phyloP scores from a whole-genome alignment of 345 rosid genomes.

The Moricandia moricandioides region DNA sequence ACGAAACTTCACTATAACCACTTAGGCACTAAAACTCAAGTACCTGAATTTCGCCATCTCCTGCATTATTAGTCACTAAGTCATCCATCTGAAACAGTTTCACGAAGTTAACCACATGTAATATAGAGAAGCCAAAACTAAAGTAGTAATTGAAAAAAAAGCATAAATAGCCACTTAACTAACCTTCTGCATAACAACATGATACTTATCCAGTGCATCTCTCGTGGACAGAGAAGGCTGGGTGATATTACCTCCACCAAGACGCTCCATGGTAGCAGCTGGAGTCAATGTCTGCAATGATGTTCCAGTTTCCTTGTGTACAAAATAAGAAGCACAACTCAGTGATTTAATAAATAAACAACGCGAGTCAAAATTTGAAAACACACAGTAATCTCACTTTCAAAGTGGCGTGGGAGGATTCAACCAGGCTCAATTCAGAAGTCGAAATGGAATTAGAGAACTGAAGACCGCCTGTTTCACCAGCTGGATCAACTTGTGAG shows the following conservation, averaged over 20 bases:
- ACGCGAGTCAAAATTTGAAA: conserved; percentile 8
- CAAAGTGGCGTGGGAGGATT: conserved; percentile 42
- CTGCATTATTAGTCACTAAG: conserved; percentile 57
- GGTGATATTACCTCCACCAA: conserved; percentile 53
- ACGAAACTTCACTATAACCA: background rate
- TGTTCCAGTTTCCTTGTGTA: conserved; percentile 47
- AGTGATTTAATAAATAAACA: conserved; percentile 8
- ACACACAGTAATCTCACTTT: conserved; percentile 44
- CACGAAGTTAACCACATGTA: conserved; percentile 23
- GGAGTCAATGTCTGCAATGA: conserved; percentile 52
- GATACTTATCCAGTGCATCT: conserved; percentile 90
- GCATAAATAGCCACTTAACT: background rate
- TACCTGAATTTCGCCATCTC: conserved; percentile 92
- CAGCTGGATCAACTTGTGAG: conserved; percentile 50
- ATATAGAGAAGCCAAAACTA: background rate
- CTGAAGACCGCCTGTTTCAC: conserved; percentile 46
- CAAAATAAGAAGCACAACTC: conserved; percentile 6
- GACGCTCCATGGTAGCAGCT: conserved; percentile 55
- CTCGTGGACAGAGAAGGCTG: conserved; percentile 78
- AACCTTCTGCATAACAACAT: conserved; percentile 84
- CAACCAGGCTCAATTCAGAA: conserved; percentile 52
- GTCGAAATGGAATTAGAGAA: conserved; percentile 47
- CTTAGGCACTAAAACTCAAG: conserved; percentile 10
- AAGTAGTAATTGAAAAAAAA: background rate
- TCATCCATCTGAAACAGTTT: conserved; percentile 69